Conservation (phyloP, 129 eudicot species). For the Tagetes patula region DNA sequence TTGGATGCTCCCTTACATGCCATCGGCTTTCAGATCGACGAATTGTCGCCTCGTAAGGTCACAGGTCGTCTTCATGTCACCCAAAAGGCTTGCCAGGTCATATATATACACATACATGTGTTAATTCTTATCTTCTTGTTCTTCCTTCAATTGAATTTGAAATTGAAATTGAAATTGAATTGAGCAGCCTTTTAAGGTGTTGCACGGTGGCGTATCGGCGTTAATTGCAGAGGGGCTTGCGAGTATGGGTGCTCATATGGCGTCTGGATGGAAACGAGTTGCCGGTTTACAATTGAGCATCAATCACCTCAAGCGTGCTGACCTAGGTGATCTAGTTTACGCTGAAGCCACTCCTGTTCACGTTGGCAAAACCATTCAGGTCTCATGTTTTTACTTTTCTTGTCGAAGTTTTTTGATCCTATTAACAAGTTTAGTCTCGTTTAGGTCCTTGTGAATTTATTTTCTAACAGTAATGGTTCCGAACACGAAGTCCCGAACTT, state of each 20-base stretch:
- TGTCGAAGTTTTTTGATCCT: too few relatives aligned
- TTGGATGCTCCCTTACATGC: slow-evolving; percentile 66
- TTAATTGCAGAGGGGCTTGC: slow-evolving; percentile 75
- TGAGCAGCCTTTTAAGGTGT: slow-evolving; percentile 76
- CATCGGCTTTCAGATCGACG: slow-evolving; percentile 61
- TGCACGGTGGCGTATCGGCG: slow-evolving; percentile 97
- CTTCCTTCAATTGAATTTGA: not conserved
- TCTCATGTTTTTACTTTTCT: not conserved
- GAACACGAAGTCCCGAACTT: too few relatives aligned
- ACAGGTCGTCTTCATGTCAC: slow-evolving; percentile 70
- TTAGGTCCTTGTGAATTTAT: too few relatives aligned
- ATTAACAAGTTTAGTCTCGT: too few relatives aligned
- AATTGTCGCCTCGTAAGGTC: slow-evolving; percentile 55
- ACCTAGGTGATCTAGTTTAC: slow-evolving; percentile 62
- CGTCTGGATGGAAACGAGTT: slow-evolving; percentile 72
- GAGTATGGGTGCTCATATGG: slow-evolving; percentile 84
- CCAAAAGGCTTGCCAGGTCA: slow-evolving; percentile 67
- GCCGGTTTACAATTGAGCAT: slow-evolving; percentile 84
- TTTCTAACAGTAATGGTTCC: too few relatives aligned
- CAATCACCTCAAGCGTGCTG: slow-evolving; percentile 69
- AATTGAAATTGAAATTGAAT: not conserved
- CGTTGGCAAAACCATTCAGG: slow-evolving; percentile 78
- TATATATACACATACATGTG: too few relatives aligned
- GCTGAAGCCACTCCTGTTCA: slow-evolving; percentile 79
- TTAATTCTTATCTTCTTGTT: not conserved